Base-by-base conservation (phyloP, 129 eudicot species). In the Smallanthus sonchifolius region DNA sequence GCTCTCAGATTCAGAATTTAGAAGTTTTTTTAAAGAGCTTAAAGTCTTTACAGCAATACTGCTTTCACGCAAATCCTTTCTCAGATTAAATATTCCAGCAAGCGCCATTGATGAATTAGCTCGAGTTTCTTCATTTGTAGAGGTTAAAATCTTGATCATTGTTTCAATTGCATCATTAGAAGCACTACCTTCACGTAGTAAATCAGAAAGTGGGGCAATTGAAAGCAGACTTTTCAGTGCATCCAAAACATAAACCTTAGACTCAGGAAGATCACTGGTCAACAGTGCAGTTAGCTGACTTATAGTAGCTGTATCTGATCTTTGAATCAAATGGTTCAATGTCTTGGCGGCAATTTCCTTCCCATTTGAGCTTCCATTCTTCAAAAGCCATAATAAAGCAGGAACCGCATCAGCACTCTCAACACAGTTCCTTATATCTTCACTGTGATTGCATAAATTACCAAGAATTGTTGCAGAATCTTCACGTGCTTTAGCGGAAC, bases 341-440 rank as follows among this genome's bases (percentile, higher is more conserved):
- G 99, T 91, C 89, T 85, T 91, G 43, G 99, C 95, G 48, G 99
- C 97, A 76, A 95, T 84, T 77, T 85, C 99, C 79, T 95, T 95
- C 40, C 99, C 99, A 38, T 91, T 87, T 37, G 94, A 69, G 86
- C 99, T 95, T 36, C 99, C 99, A 54, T 95, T 95, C 85, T 95
- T 95, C 74, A 95, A 74, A 39, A 95, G 88, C 99, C 99, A 95
- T 43, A 95, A 83, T 56, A 95, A 83, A 79, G 99, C 97, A 68
- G 99, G 99, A 69, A 95, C 99, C 28, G 99, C 99, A 70, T 95
- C 99, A 74, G 99, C 99, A 81, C 99, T 91, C 84, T 95, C 99
- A 69, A 95, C 99, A 77, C 99, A 95, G 49, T 93, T 96, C 10
- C 99, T 86, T 70, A 95, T 95, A 81, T 95, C 99, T 82, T 95